Base-by-base conservation (phyloP, 345 rosid species). In the Corchorus capsularis region DNA sequence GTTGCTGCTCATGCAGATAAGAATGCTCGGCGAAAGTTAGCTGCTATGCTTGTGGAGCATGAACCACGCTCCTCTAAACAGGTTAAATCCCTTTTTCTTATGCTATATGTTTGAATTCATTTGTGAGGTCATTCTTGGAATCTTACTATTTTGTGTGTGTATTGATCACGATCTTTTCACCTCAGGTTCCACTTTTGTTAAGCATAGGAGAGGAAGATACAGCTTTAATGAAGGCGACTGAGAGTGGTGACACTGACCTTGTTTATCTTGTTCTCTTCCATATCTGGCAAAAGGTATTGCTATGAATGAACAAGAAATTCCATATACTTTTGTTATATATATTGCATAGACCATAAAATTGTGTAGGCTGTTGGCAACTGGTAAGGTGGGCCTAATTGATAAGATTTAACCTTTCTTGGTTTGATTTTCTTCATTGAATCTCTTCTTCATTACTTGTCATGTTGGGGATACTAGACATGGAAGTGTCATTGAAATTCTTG, bases 1-100 rank as follows among this genome's bases (percentile, higher is more conserved):
- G 99, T 96, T 81, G 99, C 99, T 77, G 92, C 99, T 77, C 99
- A 96, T 89, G 97, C 98, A 22, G 99, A 96, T 85, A 96, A 87
- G 84, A 90, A 85, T 81, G 96, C 92, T 56, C 90, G 97, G 62
- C 86, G 98, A 62, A 96, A 96, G 85, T 79, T 96, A 76, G 97
- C 99, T 77, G 98, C 98, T 75, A 89, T 96, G 98, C 98, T 96
- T 79, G 91, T 89, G 79, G 98, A 92, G 75, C 92, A 96, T 72
- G 99, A 96, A 79, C 98, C 99, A 56, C 97, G 96, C 74, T 87
- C 98, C 82, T 90, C 94, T 2, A 93, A 96, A 81, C 97, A 96
- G 94, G 98, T 91, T 52, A 4, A 53, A 54, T 75, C 20, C 14
- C 15, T 45, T 35, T 10, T 60, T 19, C 20, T 41, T 27, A 63